A percentile compares a stretch with the other conserved stretches of the same genome.
Evolutionary conservation across 768 basidiomycete genomes (phyloP).

Genomic region (Neoboletus magnificus): DNA sequence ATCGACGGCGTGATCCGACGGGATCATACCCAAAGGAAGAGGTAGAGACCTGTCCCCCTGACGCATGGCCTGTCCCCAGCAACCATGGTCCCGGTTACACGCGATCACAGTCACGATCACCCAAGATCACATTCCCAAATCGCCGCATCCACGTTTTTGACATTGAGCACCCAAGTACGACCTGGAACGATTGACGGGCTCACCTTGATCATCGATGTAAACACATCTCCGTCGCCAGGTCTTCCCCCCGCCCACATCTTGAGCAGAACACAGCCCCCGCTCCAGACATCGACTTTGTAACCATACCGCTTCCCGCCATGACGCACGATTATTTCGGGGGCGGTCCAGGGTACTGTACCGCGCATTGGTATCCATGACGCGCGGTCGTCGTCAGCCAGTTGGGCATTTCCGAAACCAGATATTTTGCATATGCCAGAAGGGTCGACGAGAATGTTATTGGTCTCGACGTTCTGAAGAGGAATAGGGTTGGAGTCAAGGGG

Average conservation of each 20-base stretch:
- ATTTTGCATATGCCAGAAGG: conserved; percentile 88
- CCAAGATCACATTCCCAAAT: no score
- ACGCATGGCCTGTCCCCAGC: conserved; percentile 53
- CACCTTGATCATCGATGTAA: no score
- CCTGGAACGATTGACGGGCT: no score
- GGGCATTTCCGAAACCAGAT: conserved; percentile 94
- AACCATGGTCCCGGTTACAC: not conserved
- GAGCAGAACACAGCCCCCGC: conserved; percentile 88
- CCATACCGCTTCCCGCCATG: conserved; percentile 78
- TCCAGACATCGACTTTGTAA: conserved; percentile 96
- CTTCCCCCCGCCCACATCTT: conserved; percentile 94
- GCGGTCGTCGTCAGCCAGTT: conserved; percentile 77
- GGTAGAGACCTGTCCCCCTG: conserved; percentile 74
- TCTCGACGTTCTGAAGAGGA: conserved; percentile 74
- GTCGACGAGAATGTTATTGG: conserved; percentile 93
- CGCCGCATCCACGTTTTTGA: no score
- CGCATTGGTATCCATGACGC: conserved; percentile 84
- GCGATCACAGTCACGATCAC: no score
- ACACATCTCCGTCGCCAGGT: conserved; percentile 55
- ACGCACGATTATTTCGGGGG: conserved; percentile 82
- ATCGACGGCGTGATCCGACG: conserved; percentile 72
- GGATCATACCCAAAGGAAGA: conserved; percentile 68
- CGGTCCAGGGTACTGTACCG: conserved; percentile 98
- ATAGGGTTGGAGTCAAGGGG: no score
- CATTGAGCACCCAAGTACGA: no score